These are phyloP conservation scores for Colletotrichum karsti DNA, from an alignment of 2,329 filamentous ascomycete species.

Conservation along the genomic window DNA sequence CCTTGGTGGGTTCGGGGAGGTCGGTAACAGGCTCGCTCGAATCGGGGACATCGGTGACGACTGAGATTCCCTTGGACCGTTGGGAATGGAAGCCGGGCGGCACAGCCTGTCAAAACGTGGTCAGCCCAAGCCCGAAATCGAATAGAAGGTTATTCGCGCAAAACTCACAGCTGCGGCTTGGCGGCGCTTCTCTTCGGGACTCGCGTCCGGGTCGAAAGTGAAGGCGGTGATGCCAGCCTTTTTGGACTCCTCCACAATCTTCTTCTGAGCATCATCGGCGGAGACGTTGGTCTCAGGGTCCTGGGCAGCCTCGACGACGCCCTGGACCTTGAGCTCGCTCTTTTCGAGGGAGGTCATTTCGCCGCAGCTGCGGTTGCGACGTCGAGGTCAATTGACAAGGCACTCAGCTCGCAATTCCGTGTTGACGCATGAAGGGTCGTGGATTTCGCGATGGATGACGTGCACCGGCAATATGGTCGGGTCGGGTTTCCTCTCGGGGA, in stretches of 20 bases:
- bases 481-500: conserved; percentile 5
- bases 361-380: conserved; percentile 12
- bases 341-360: conserved; percentile 39
- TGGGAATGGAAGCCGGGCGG: conserved; percentile 71
- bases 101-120: conserved; percentile 56
- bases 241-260: conserved; percentile 79
- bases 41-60: conserved; percentile 79
- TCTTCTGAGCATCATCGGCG: conserved; percentile 75
- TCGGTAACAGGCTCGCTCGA: conserved; percentile 76
- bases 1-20: conserved; percentile 78
- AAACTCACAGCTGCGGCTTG: conserved; percentile 79
- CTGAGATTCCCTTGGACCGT: conserved; percentile 70
- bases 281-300: conserved; percentile 75
- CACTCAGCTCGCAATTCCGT: conserved; percentile 15
- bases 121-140: conserved; percentile 20
- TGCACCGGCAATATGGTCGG: neutral
- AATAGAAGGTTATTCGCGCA: neutral
- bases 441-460: neutral
- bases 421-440: conserved; percentile 22
- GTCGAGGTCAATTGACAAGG: conserved; percentile 24
- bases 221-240: conserved; percentile 83
- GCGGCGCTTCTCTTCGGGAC: conserved; percentile 82
- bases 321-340: conserved; percentile 82
- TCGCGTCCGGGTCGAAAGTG: conserved; percentile 87
- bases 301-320: conserved; percentile 78